Conservation (phyloP, 2,329 filamentous ascomycete species). For the Microascus cirrosus region DNA sequence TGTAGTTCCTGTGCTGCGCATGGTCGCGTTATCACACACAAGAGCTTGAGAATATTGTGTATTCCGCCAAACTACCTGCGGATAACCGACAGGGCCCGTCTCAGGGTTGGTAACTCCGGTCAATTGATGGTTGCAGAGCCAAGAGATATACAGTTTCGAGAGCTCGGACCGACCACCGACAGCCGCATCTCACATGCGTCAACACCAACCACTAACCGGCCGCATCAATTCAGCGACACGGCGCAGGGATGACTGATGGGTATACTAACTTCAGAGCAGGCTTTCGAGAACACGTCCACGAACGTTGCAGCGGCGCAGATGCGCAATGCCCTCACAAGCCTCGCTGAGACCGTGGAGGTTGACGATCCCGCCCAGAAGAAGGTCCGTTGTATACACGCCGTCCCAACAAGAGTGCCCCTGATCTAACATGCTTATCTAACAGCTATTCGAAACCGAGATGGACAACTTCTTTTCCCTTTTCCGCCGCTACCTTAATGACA, state of each 20-base stretch:
- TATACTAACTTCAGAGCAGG: constrained; percentile 44
- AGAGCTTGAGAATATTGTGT: neutral
- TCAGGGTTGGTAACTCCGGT: neutral
- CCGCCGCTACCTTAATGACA: constrained; percentile 96
- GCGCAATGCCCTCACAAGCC: constrained; percentile 91
- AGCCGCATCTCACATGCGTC: neutral
- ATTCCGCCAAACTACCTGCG: neutral
- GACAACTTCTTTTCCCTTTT: constrained; percentile 99
- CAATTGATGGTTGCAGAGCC: neutral
- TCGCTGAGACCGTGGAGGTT: constrained; percentile 70
- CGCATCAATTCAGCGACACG: neutral
- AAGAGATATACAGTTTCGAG: neutral
- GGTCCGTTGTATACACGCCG: constrained; percentile 37
- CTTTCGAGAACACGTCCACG: constrained; percentile 98
- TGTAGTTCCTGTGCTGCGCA: neutral
- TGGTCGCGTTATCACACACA: neutral
- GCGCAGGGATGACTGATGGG: neutral
- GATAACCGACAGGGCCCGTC: neutral
- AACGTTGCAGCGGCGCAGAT: constrained; percentile 97
- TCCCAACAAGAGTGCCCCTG: neutral
- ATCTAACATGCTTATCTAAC: constrained; percentile 5
- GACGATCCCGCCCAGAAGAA: constrained; percentile 70
- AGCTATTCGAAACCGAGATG: constrained; percentile 98
- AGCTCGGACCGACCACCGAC: neutral
- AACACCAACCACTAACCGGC: neutral